phyloP scores from a whole-genome alignment of 306 rosid species.

The Morella rubra region DNA sequence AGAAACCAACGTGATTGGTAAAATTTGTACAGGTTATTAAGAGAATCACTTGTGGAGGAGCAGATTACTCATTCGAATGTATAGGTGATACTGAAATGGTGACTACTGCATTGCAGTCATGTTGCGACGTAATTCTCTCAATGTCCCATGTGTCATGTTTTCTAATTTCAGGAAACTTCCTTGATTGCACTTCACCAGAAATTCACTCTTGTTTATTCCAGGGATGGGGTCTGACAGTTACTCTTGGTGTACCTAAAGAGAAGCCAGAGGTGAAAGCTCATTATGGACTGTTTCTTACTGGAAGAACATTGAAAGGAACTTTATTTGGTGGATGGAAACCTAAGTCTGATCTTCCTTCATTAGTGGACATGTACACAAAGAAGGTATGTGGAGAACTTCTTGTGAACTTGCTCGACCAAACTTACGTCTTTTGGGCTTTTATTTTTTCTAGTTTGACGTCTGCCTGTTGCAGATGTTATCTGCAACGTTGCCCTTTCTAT shows the following conservation, averaged over 20 bases:
- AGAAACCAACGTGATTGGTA: slow-evolving; percentile 18
- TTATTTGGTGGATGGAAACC: slow-evolving; percentile 98
- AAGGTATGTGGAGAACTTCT: slow-evolving; percentile 50
- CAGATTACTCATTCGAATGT: slow-evolving; percentile 92
- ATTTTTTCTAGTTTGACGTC: not conserved
- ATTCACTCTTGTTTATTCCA: slow-evolving; percentile 24
- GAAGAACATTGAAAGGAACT: slow-evolving; percentile 90
- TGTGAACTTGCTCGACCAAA: not conserved
- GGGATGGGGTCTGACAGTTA: slow-evolving; percentile 96
- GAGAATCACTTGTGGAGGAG: slow-evolving; percentile 82
- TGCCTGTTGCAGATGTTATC: not conserved
- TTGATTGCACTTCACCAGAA: slow-evolving; percentile 16
- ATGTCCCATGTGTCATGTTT: slow-evolving; percentile 10
- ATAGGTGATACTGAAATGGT: slow-evolving; percentile 88
- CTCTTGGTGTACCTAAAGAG: slow-evolving; percentile 88
- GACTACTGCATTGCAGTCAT: slow-evolving; percentile 86
- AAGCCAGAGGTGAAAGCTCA: slow-evolving; percentile 86
- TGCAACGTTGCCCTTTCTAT: not conserved
- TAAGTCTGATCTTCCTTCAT: slow-evolving; percentile 84
- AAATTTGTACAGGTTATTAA: slow-evolving; percentile 63
- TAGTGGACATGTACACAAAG: slow-evolving; percentile 74
- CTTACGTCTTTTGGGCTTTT: not conserved
- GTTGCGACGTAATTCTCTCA: slow-evolving; percentile 70
- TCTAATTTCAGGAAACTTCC: slow-evolving; percentile 15
- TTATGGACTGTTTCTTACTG: slow-evolving; percentile 61